A percentile compares a stretch with the other conserved stretches of the same genome.
Evolutionary conservation across 768 basidiomycete species (phyloP).

Genomic region (Boletus huronensis): DNA sequence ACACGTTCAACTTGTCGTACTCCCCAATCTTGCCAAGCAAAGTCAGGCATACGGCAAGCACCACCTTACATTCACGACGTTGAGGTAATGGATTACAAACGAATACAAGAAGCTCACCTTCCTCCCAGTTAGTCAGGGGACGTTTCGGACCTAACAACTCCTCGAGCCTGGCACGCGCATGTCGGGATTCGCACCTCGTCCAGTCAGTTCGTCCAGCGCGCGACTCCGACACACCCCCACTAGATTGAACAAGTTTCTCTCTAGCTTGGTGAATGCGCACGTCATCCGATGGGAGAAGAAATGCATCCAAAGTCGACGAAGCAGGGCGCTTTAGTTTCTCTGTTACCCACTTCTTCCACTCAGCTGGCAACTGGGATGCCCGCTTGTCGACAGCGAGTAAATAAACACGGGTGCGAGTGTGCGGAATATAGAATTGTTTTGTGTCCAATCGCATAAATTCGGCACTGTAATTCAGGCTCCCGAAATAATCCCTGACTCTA

Average conservation of each 20-base stretch:
- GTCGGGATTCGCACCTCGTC: conserved; percentile 89
- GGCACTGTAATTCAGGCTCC: conserved; percentile 72
- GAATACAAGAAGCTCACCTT: conserved; percentile 48
- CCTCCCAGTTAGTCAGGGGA: conserved; percentile 90
- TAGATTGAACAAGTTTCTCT: conserved; percentile 75
- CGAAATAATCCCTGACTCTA: conserved; percentile 72
- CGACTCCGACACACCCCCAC: conserved; percentile 54
- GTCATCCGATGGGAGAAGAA: conserved; percentile 88
- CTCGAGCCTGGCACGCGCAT: conserved; percentile 82
- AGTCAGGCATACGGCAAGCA: conserved; percentile 80
- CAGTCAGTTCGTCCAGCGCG: conserved; percentile 80
- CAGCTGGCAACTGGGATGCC: conserved; percentile 53
- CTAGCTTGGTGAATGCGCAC: conserved; percentile 87
- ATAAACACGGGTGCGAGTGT: conserved; percentile 89
- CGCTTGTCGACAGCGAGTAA: conserved; percentile 74
- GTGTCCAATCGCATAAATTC: conserved; percentile 69
- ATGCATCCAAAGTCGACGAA: conserved; percentile 86
- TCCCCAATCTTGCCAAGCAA: conserved; percentile 94
- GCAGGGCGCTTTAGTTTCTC: conserved; percentile 75
- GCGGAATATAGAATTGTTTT: conserved; percentile 90
- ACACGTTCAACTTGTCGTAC: conserved; percentile 91
- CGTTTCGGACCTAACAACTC: conserved; percentile 79
- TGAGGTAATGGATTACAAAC: background rate
- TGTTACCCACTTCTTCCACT: conserved; percentile 64
- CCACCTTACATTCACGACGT: conserved; percentile 48